Evolutionary conservation across 1,284 basidiomycete species (phyloP).

Genomic region (Heterobasidion occidentale): DNA sequence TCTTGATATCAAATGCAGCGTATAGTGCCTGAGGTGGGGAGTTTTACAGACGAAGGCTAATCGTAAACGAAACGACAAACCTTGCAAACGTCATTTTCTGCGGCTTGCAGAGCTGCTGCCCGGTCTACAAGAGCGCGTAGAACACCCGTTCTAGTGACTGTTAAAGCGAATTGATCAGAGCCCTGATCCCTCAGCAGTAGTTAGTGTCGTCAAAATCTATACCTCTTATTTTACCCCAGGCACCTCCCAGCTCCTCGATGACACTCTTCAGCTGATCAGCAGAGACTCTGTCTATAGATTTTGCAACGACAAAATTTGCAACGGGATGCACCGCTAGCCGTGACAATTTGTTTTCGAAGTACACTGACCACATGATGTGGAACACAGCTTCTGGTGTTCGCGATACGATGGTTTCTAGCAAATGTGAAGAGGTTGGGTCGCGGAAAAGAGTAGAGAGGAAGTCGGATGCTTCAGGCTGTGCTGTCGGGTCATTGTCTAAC

Average conservation of each 20-base stretch:
- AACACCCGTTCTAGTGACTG: slow-evolving; percentile 57
- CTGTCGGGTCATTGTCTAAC: slow-evolving; percentile 28
- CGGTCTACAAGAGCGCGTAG: slow-evolving; percentile 70
- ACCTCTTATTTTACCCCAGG: slow-evolving; percentile 44
- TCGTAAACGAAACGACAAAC: slow-evolving; percentile 23
- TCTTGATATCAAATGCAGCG: slow-evolving; percentile 39
- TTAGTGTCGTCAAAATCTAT: slow-evolving; percentile 24
- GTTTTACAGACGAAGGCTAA: no score
- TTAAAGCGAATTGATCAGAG: not conserved
- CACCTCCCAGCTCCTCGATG: slow-evolving; percentile 47
- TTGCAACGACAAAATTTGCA: slow-evolving; percentile 86
- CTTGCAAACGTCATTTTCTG: slow-evolving; percentile 36
- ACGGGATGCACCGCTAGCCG: slow-evolving; percentile 79
- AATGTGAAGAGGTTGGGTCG: slow-evolving; percentile 81
- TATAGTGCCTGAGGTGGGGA: not conserved
- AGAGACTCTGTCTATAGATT: slow-evolving; percentile 57
- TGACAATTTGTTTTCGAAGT: slow-evolving; percentile 67
- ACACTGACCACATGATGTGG: slow-evolving; percentile 62
- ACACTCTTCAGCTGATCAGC: slow-evolving; percentile 49
- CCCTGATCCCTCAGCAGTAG: no score
- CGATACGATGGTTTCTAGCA: slow-evolving; percentile 72
- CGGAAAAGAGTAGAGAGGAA: slow-evolving; percentile 75
- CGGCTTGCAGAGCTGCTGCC: slow-evolving; percentile 36
- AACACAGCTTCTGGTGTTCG: slow-evolving; percentile 61
- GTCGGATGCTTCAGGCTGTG: slow-evolving; percentile 48